phyloP scores from a whole-genome alignment of 2,329 filamentous ascomycete species.

The Phaeophleospora eucalypticola region DNA sequence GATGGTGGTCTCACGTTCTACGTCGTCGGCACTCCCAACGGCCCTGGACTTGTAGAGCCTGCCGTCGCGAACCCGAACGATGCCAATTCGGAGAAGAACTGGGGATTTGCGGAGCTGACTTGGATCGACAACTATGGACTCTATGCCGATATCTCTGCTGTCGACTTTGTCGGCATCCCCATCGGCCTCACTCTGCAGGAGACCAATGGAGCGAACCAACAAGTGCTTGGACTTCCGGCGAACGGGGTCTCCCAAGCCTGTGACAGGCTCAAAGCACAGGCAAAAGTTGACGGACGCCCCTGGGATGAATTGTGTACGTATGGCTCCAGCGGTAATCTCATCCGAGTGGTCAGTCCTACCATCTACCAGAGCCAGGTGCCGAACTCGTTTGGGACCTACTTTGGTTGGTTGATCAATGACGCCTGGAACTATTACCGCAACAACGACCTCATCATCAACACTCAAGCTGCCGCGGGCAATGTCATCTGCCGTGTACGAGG shows the following conservation, averaged over 20 bases:
- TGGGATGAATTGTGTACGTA: conserved; percentile 59
- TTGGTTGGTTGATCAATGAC: conserved; percentile 46
- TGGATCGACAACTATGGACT: conserved; percentile 42
- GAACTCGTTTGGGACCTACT: conserved; percentile 49
- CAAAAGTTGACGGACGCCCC: conserved; percentile 49
- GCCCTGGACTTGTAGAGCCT: conserved; percentile 46
- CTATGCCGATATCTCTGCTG: conserved; percentile 41
- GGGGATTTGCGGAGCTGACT: conserved; percentile 44
- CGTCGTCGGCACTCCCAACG: conserved; percentile 36
- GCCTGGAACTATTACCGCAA: conserved; percentile 48
- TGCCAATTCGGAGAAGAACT: conserved; percentile 40
- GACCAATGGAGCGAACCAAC: conserved; percentile 40
- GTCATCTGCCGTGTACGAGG: conserved; percentile 47
- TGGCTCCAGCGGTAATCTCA: conserved; percentile 32
- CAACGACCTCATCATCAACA: conserved; percentile 57
- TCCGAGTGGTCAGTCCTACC: conserved; percentile 42
- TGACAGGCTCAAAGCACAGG: conserved; percentile 51
- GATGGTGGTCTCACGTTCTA: conserved; percentile 43
- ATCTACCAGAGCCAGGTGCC: conserved; percentile 42
- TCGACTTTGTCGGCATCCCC: conserved; percentile 39
- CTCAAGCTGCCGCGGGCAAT: conserved; percentile 56
- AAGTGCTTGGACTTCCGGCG: conserved; percentile 55
- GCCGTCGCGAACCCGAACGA: conserved; percentile 39
- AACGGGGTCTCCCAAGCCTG: conserved; percentile 56
- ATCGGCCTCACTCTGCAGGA: conserved; percentile 52